A percentile compares a stretch with the other conserved stretches of the same genome.
Conservation (phyloP, 805 yeast species). For the Saccharomyces cerevisiae region DNA sequence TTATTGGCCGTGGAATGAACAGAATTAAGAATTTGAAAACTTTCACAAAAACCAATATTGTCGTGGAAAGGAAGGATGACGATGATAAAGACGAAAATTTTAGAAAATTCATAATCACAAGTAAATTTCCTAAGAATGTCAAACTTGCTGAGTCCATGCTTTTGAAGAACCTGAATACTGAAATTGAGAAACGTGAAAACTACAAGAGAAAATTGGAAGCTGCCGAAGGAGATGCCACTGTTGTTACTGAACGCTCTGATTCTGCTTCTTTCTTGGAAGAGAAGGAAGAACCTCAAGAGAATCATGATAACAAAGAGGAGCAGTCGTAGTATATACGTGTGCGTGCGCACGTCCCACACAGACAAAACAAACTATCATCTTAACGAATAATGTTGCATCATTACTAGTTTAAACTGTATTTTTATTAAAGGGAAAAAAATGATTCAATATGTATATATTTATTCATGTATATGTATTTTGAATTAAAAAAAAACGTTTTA, state of each 20-base stretch:
- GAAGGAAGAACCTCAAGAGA: neutral
- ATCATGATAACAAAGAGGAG: neutral
- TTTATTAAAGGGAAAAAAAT: neutral
- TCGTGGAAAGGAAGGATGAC: slow-evolving; percentile 61
- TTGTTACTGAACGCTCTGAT: neutral
- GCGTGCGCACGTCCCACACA: neutral
- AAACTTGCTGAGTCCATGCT: slow-evolving; percentile 53
- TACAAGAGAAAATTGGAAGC: neutral
- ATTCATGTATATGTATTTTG: neutral
- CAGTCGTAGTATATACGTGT: neutral
- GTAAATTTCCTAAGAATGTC: slow-evolving; percentile 38
- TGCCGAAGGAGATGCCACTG: neutral
- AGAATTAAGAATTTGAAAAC: slow-evolving; percentile 81
- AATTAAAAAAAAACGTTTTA: neutral
- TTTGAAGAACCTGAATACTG: slow-evolving; percentile 50
- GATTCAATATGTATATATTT: neutral
- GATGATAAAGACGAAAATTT: slow-evolving; percentile 36
- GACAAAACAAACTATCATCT: neutral
- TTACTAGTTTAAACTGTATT: neutral
- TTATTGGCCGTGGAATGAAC: slow-evolving; percentile 79
- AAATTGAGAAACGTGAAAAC: slow-evolving; percentile 41
- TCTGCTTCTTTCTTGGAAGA: neutral
- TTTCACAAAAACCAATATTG: slow-evolving; percentile 68
- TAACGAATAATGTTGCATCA: neutral
- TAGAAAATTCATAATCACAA: slow-evolving; percentile 63